phyloP scores from a whole-genome alignment of 495 filamentous ascomycete species.

The Jackrogersella minutella region DNA sequence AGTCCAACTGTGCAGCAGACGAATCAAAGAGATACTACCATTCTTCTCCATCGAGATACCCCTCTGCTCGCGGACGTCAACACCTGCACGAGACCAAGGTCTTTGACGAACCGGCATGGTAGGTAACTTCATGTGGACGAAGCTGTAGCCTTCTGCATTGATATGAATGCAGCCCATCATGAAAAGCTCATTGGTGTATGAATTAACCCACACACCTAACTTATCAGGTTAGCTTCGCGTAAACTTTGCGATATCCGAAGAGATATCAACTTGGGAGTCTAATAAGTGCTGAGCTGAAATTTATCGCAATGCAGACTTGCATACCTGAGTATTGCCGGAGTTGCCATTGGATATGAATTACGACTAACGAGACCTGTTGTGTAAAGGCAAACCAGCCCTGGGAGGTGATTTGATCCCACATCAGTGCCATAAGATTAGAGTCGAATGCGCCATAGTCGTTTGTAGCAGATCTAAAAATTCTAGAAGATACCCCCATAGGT shows the following conservation, averaged over 20 bases:
- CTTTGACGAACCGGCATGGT: conserved; percentile 22
- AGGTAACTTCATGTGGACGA: conserved; percentile 33
- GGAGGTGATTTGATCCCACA: not conserved
- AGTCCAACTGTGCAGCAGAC: conserved; percentile 32
- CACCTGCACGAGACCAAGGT: not conserved
- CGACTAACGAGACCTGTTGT: not conserved
- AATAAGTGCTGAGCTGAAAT: conserved; percentile 1
- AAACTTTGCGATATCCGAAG: conserved; percentile 7
- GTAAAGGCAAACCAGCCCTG: not conserved
- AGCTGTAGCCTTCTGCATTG: conserved; percentile 24
- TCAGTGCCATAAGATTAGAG: no score
- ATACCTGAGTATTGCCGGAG: no score
- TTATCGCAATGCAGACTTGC: conserved; percentile 1
- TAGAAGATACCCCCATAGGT: no score
- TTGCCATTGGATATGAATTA: not conserved
- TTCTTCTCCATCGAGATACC: conserved; percentile 15
- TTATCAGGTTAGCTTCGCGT: conserved; percentile 19
- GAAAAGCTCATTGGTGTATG: conserved; percentile 26
- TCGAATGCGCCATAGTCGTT: not conserved
- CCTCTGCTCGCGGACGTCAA: not conserved
- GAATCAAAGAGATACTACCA: conserved; percentile 27
- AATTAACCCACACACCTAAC: conserved; percentile 17
- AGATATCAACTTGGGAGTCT: conserved; percentile 1
- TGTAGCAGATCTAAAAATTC: conserved; percentile 3
- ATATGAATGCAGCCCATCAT: conserved; percentile 33